phyloP scores from a whole-genome alignment of 2,329 filamentous ascomycete genomes.

The Didymella glomerata region DNA sequence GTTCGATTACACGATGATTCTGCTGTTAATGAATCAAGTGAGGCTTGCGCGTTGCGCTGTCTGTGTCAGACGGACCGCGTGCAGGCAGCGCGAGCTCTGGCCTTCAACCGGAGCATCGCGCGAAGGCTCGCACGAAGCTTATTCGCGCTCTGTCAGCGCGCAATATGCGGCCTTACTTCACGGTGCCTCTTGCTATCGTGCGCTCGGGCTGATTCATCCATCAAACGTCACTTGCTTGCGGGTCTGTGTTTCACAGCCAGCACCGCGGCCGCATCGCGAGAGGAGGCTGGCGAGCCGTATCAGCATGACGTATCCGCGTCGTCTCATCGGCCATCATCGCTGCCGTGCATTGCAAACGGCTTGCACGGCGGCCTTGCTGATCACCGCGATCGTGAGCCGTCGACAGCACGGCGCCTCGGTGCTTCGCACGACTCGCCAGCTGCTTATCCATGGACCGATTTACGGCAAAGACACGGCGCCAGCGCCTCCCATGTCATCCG shows the following conservation, averaged over 20 bases:
- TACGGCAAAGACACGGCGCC: slow-evolving; percentile 6
- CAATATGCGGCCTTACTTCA: slow-evolving; percentile 6
- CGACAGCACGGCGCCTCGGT: slow-evolving; percentile 1
- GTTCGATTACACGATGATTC: neutral
- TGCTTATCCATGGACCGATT: slow-evolving; percentile 10
- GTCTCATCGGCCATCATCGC: neutral
- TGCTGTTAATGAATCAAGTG: neutral
- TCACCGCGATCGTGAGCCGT: slow-evolving; percentile 6
- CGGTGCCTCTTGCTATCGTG: neutral
- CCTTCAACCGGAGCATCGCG: neutral
- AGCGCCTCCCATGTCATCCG: slow-evolving; percentile 21
- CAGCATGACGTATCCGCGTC: slow-evolving; percentile 19
- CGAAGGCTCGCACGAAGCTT: slow-evolving; percentile 9
- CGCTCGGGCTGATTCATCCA: slow-evolving; percentile 4
- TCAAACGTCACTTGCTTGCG: slow-evolving; percentile 8
- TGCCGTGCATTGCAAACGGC: slow-evolving; percentile 13
- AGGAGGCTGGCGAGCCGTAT: slow-evolving; percentile 17
- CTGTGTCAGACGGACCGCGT: slow-evolving; percentile 7
- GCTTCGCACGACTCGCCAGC: slow-evolving; percentile 1
- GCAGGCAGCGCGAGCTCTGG: slow-evolving; percentile 10
- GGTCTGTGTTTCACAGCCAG: slow-evolving; percentile 6
- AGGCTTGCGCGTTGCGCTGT: neutral
- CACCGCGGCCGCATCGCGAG: neutral
- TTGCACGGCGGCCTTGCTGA: slow-evolving; percentile 7
- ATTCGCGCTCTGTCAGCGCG: slow-evolving; percentile 11